Base-by-base conservation (phyloP, 1,284 basidiomycete species). In the Tilletiaria anomala region DNA sequence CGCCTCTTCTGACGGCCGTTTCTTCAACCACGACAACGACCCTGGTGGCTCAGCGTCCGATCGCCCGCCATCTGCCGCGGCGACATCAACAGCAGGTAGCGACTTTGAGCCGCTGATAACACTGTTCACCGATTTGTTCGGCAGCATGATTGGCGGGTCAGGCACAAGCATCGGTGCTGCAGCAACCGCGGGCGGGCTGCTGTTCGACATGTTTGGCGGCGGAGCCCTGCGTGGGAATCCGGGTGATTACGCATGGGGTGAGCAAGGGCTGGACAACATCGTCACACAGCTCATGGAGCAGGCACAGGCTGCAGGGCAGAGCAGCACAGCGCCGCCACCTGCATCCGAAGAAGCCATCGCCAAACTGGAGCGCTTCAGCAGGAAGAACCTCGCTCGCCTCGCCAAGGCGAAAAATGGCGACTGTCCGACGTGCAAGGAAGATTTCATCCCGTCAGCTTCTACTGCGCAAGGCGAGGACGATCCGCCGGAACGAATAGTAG, bases 271-370 rank as follows among this genome's bases (percentile, higher is more conserved):
- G 17, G 58, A 61, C 40, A 52, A 59, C 35, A 58, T 61, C 29
- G 58, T 61, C 43, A 44, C 44, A n/a, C 54, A 59, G 36, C 40
- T 61, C 17, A 59, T 61, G 56, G 56, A 61, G 35, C 58, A 61
- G 42, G n/a, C n/a, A n/a, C n/a, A n/a, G n/a, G n/a, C n/a, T n/a
- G 54, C 58, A 12, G 48, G 53, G 18, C 50, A 54, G 4, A 46
- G 42, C 5, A 53, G 42, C 14, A n/a, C n/a, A n/a, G 56, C 52
- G 17, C 56, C 58, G 0, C 57, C 56, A 1, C 54, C 54, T 5
- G 58, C 58, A 2, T 37, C 38, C 0, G 54, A 61, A 6, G 54
- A 53, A 29, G 55, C 48, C 14, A 61, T 61, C 31, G 46, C 44
- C 2, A 45, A 45, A 32, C 40, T 61, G n/a, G 50, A 53, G 35